Evolutionary conservation across 2,329 filamentous ascomycete genomes (phyloP), one percentile per base, ranked within the genome.

Genomic region (Cercospora brassicicola): DNA sequence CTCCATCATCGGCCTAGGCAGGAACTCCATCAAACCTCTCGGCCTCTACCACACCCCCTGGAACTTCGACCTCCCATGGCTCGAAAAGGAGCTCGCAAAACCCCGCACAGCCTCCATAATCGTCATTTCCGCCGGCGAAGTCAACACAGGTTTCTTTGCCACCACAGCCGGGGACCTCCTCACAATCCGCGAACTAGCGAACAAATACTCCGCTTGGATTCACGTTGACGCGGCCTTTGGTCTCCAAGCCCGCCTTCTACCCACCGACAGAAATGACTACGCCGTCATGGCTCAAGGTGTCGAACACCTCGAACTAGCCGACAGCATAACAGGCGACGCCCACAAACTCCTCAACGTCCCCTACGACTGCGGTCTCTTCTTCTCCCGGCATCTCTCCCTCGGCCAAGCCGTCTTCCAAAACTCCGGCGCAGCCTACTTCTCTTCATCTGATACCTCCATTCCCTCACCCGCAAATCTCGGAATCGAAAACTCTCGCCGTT

Each of bases 291-390:
- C 79, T 77, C 39, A 84, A 80, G 67, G 84, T 81, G 81, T 81
- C 1, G 84, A 86, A 3, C 92, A 91, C 0, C 79, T 97, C 11
- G 90, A 96, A 69, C 83, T 96, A 2, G 93, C 91, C 2, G 93
- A 97, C 77, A 96, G 92, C 61, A 93, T 97, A 73, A 90, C 92
- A 0, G 89, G 91, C 2, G 94, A 97, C 75, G 91, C 87, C 0
- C 94, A 98, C 79, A 97, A 97, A 77, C 81, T 97, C n/a, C 85
- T 98, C 69, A 97, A 97, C 73, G 93, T 97, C 56, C 94, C 94
- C 0, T 97, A 97, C 75, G 94, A 97, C 79, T 94, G 90, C 74
- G 94, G 94, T 53, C 90, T 97, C 79, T 96, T 97, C 84, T 87
- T 96, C 73, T 92, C 89, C 62, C 87, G 88, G 18, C 87, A 91